Base-by-base conservation (phyloP, 352 stramenopile genomes). In the Pythium coloratum region DNA sequence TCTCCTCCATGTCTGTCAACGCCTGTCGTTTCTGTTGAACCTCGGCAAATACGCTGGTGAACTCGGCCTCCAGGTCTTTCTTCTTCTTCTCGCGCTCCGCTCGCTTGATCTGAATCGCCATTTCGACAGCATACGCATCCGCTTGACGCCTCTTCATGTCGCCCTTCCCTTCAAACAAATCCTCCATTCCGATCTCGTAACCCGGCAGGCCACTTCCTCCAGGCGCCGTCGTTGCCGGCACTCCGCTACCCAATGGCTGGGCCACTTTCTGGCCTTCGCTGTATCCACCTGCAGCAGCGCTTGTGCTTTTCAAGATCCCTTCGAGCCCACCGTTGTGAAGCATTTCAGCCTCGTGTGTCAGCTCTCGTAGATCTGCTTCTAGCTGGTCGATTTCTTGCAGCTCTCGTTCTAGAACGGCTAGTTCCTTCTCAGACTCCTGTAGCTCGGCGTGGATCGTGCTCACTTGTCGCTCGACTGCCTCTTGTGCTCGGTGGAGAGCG, bases 351-450 rank as follows among this genome's bases (percentile, higher is more conserved):
- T 98, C 92, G 59, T 98, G 94, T 12, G 92, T 98, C 38, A 98
- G 72, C 64, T 97, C 85, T 7, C 91, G 78, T 26, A 98, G 69
- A 55, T 97, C 91, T 5, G 77, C 67, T 61, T 98, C 94, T 9
- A 98, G 76, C 64, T 98, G 90, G 66, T 98, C 93, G 40, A 98
- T 96, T 64, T 98, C 89, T 61, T 96, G 84, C 42, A 98, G 67
- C 61, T 98, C 94, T 1, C 80, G 77, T 73, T 98, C 94, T 24
- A 98, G 69, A 7, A 97, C 79, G 6, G 79, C 83, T 12, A 98
- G 73, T 67, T 98, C 94, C 44, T 91, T 86, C 70, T 98, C 93
- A 4, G 87, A 94, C 28, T 95, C 91, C 54, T 92, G 83, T 13
- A 98, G 72, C n/a, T 96, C 91, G 2, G 82, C 75, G 67, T 98